A percentile compares a stretch with the other conserved stretches of the same genome.
Conservation (phyloP, 441 rosid species). For the Eruca vesicaria region DNA sequence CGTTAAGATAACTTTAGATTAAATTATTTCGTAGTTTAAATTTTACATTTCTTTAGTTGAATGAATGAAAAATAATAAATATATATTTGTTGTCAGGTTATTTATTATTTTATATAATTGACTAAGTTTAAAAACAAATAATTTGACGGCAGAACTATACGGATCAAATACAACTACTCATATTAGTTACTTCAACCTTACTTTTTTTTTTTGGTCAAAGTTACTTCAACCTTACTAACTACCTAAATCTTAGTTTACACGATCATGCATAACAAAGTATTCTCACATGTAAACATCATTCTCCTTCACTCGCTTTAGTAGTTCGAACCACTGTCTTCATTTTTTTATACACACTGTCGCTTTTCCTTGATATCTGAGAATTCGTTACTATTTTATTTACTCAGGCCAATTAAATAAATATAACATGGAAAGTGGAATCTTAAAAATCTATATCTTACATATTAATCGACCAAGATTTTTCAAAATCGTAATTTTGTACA, state of each 20-base stretch:
- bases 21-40: not conserved
- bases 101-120: not conserved
- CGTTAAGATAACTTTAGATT: not conserved
- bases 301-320: slow-evolving; percentile 13
- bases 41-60: not conserved
- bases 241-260: not conserved
- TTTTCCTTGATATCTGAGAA: slow-evolving; percentile 36
- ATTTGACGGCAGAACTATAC: not conserved
- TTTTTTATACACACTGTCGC: slow-evolving; percentile 27
- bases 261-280: not conserved
- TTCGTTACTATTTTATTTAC: slow-evolving; percentile 13
- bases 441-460: not conserved
- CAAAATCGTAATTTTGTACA: slow-evolving; percentile 28
- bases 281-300: not conserved
- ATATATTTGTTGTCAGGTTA: not conserved
- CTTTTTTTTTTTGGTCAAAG: no score
- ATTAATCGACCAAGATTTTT: slow-evolving; percentile 7
- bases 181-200: not conserved
- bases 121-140: not conserved
- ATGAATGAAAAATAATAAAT: not conserved
- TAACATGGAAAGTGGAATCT: slow-evolving; percentile 23
- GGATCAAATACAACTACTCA: not conserved
- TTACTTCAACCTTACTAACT: not conserved
- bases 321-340: not conserved
- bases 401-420: slow-evolving; percentile 17